Base-by-base conservation (phyloP, 2,329 filamentous ascomycete species). In the Colletotrichum euphorbiae region DNA sequence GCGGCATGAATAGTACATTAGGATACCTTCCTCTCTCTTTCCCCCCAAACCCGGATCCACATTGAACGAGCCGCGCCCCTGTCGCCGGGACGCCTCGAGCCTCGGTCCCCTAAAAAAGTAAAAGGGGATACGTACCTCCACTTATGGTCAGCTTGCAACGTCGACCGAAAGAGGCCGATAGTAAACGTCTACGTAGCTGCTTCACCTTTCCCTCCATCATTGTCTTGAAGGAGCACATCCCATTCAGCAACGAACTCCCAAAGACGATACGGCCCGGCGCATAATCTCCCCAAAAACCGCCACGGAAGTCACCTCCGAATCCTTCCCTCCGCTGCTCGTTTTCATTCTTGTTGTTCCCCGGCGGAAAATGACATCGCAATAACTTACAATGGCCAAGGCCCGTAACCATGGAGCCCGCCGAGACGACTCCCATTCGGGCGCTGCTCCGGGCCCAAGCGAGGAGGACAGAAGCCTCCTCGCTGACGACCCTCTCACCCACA, bases 381-480 rank as follows among this genome's bases (percentile, higher is more conserved):
- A 71, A 70, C 61, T 69, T 69, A 70, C 63, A 61, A 71, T 71
- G 70, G 64, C 70, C 60, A 70, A 71, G 68, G 70, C 70, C 68
- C 68, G 60, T 59, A 61, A 60, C 46, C 51, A 70, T 71, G 69
- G 69, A 70, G 67, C 67, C 59, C 48, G 58, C 67, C 55, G 17
- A 51, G 50, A 63, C 58, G 69, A 70, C 62, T 67, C 68, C 58
- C 62, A 71, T 52, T 42, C 62, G 48, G 66, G 55, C 55, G 55
- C 38, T 58, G 46, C 62, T 59, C 61, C 62, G 12, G 19, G 33
- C 42, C 61, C 62, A 54, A 70, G 62, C 51, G 69, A 72, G 42
- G 73, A 74, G 42, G 72, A 73, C 31, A 71, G 71, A 54, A 69
- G 69, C 19, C 69, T 74, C 42, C 73, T 75, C 52, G 62, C 71